A percentile compares a stretch with the other conserved stretches of the same genome.
Evolutionary conservation across 78 protist species (phyloP).

Genomic region (Dictyostelium citrinum): DNA sequence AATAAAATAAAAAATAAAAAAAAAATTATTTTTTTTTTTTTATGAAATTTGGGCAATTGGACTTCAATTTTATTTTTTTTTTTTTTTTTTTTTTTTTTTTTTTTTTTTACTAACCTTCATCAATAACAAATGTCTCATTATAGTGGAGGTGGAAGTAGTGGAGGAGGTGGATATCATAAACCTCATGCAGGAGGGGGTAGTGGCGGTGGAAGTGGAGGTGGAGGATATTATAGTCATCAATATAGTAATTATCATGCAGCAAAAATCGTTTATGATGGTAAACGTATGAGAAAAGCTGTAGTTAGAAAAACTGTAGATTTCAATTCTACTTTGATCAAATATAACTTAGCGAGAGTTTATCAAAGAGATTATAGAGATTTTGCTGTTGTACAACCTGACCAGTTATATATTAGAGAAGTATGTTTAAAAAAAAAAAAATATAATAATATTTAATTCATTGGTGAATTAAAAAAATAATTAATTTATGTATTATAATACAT

Average conservation of each 20-base stretch:
- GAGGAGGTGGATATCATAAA: slow-evolving; percentile 10
- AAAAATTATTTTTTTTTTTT: no score
- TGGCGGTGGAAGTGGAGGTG: not conserved
- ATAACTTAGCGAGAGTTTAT: slow-evolving; percentile 41
- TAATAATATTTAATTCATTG: no score
- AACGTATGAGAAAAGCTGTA: slow-evolving; percentile 87
- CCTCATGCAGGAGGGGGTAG: not conserved
- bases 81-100: not conserved
- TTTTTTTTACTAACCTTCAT: not conserved
- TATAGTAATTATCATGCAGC: slow-evolving; percentile 67
- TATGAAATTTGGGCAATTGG: no score
- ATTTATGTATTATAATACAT: no score
- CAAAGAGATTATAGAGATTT: slow-evolving; percentile 70
- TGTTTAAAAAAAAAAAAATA: not conserved
- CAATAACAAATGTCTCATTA: not conserved
- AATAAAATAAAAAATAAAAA: no score
- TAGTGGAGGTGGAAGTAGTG: not conserved
- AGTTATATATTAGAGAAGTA: slow-evolving; percentile 70
- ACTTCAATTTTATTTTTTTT: not conserved
- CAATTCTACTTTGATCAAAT: slow-evolving; percentile 70
- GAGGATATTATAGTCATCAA: slow-evolving; percentile 29
- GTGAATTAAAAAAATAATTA: no score
- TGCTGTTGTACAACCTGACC: slow-evolving; percentile 58
- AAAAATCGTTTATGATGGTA: slow-evolving; percentile 86
- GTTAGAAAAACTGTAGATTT: slow-evolving; percentile 87